These are phyloP conservation scores for Sherardia arvensis DNA, from an alignment of 257 asterid species.

Conservation along the genomic window DNA sequence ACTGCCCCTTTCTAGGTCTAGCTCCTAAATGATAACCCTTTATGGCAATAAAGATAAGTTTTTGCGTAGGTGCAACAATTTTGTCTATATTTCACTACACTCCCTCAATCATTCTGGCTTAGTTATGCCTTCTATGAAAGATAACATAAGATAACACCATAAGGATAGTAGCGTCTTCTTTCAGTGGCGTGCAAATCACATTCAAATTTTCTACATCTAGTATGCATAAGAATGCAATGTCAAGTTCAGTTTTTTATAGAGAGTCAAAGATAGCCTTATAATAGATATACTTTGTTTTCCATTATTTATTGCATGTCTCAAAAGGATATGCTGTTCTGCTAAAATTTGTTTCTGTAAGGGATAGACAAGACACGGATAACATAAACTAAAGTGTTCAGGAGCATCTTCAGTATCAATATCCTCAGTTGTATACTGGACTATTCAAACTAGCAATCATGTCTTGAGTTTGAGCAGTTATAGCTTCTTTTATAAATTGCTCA, in stretches of 20 bases:
- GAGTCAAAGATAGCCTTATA: background rate
- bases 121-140: background rate
- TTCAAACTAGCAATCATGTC: background rate
- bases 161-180: background rate
- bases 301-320: background rate
- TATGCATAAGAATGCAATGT: background rate
- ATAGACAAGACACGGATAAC: background rate
- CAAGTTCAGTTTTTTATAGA: background rate
- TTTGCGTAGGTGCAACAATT: background rate
- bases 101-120: background rate
- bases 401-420: background rate
- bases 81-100: background rate
- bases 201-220: too few species aligned
- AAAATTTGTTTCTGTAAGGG: background rate
- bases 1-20: background rate
- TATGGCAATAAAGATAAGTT: background rate
- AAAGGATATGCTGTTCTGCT: background rate
- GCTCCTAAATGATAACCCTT: background rate
- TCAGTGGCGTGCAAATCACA: background rate
- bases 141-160: background rate
- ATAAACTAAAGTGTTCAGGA: background rate
- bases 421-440: background rate
- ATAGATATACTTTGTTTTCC: background rate
- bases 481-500: background rate
- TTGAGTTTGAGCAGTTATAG: background rate